phyloP scores from a whole-genome alignment of 140 eudicot species.

The Eryngium alpinum region DNA sequence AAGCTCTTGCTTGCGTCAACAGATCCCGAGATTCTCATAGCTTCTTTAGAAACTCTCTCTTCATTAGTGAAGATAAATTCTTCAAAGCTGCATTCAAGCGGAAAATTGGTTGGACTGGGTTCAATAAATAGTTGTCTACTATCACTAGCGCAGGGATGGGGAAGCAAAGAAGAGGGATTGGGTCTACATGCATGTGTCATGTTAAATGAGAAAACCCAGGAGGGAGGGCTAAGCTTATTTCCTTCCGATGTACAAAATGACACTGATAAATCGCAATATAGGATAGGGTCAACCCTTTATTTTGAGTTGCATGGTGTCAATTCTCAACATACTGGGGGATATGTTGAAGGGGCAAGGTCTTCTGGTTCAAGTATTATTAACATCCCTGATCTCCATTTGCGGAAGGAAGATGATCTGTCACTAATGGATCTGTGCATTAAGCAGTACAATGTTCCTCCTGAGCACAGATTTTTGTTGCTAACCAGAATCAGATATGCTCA shows the following conservation, averaged over 20 bases:
- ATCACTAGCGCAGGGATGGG: constrained; percentile 99
- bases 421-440: constrained; percentile 63
- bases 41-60: constrained; percentile 81
- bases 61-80: constrained; percentile 83
- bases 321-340: constrained; percentile 34
- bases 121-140: constrained; percentile 75
- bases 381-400: constrained; percentile 67
- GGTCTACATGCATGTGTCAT: constrained; percentile 80
- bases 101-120: constrained; percentile 80
- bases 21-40: constrained; percentile 84
- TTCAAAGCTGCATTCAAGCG: constrained; percentile 84
- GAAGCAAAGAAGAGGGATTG: constrained; percentile 97
- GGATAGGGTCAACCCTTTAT: constrained; percentile 84
- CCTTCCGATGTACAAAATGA: constrained; percentile 69
- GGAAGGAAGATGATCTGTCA: constrained; percentile 74
- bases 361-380: constrained; percentile 54
- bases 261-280: constrained; percentile 57
- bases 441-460: constrained; percentile 65
- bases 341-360: constrained; percentile 25
- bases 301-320: constrained; percentile 70
- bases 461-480: constrained; percentile 78
- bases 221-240: constrained; percentile 63
- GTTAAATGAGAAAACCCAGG: constrained; percentile 67
- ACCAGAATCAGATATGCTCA: constrained; percentile 93
- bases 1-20: constrained; percentile 96